Evolutionary conservation across 495 filamentous ascomycete species (phyloP), one percentile per base, ranked within the genome.

Genomic region (Trichoderma virens): DNA sequence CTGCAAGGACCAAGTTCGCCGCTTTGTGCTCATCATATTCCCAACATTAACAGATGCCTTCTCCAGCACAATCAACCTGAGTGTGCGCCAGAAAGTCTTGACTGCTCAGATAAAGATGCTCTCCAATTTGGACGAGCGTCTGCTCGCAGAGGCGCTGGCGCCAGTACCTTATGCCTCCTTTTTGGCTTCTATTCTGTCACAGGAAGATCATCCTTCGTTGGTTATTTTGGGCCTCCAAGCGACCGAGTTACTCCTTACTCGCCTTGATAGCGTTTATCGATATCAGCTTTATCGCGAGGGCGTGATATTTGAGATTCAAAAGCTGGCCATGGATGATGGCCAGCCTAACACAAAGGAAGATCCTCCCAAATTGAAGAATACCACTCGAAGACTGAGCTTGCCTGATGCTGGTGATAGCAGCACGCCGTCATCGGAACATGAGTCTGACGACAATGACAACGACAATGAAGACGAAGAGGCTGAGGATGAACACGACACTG

Each of bases 211-310:
- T 70, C 86, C 90, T 0, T 87, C 88, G 8, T 78, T 99, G 9
- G 93, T 98, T 16, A 89, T 90, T 39, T 87, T 82, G 67, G 94
- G 92, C 18, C 78, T 99, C 20, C 88, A 95, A 68, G 93, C 93
- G 51, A 88, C 92, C 1, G 92, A 98, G 72, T 76, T 98, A 2
- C 79, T 99, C 2, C 82, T 97, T 69, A 86, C 87, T 66, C 88
- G 95, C 18, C 75, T 98, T 13, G 90, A 90, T 59, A 77, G 86
- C 31, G 90, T 98, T 38, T 99, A 99, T 72, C 89, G 90, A 43
- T 91, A 97, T 70, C 95, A 98, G 68, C 96, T 99, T 69, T 94
- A 99, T 71, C 89, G 95, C 5, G 95, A 99, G 75, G 95, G 95
- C 43, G 94, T 99, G 23, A 93, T 99, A 68, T 82, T 90, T 0